Evolutionary conservation across 305 asterid species (phyloP).

Genomic region (Solanum hybrid): DNA sequence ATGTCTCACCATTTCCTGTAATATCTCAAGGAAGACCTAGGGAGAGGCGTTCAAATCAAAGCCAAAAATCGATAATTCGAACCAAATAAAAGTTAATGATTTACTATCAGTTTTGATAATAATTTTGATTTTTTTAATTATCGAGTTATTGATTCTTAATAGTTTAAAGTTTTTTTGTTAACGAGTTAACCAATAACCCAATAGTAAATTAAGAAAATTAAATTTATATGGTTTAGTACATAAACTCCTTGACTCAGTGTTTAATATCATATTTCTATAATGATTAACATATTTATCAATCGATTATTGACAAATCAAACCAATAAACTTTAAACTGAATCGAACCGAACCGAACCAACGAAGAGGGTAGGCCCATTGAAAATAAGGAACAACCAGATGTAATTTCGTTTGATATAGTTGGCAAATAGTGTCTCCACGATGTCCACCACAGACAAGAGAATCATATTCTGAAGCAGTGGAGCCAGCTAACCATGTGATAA

Average conservation of each 20-base stretch:
- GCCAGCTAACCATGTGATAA: background rate
- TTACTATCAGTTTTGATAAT: too few species aligned
- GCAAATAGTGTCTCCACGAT: background rate
- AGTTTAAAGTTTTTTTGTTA: too few species aligned
- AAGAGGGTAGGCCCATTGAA: background rate
- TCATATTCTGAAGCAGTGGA: background rate
- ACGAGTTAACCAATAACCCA: rapidly evolving
- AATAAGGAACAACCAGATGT: background rate
- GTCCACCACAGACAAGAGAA: background rate
- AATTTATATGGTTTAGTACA: too few species aligned
- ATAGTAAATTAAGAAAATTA: too few species aligned
- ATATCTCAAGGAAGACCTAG: too few species aligned
- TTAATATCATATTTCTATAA: background rate
- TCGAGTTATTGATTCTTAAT: too few species aligned
- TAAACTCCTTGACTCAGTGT: background rate
- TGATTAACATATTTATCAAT: too few species aligned
- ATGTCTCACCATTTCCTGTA: background rate
- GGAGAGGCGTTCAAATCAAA: too few species aligned
- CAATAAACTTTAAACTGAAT: background rate
- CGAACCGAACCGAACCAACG: too few species aligned
- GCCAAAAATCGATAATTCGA: too few species aligned
- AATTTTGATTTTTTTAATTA: too few species aligned
- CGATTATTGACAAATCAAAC: rapidly evolving
- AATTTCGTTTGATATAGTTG: background rate
- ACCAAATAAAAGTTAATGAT: too few species aligned